Evolutionary conservation across 2,329 filamentous ascomycete species (phyloP), one percentile per base, ranked within the genome.

Genomic region (Aspergillus floridensis): DNA sequence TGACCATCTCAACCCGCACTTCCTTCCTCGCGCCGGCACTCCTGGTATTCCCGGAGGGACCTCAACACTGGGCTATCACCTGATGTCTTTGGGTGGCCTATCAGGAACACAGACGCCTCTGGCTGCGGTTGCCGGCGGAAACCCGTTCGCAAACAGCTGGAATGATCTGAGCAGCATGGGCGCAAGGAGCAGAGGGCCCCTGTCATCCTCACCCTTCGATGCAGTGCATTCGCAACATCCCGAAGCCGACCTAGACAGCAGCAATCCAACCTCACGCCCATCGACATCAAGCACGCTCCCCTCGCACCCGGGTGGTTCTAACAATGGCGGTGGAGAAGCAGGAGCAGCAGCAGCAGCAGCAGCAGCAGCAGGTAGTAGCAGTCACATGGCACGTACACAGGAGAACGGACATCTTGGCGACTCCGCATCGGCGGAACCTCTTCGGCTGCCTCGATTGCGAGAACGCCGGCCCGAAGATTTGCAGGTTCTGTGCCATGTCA

Each of bases 401-500:
- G 60, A 66, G 56, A 48, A 64, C n/a, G 65, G 67, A 35, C 60
- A 61, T 6, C 53, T 61, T 16, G 65, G 66, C 7, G 64, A 68
- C 46, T 63, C 65, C 24, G 60, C 61, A 26, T 51, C 59, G 14
- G 62, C 55, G 7, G 63, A 66, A 19, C 61, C 66, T 14, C 63
- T 68, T 11, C 69, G 69, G 21, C 78, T 81, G 22, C 80, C 79
- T 31, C 80, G 81, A 57, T 84, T 88, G 70, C 85, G 87, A 24
- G 91, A 96, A 72, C 88, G 87, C 4, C 85, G 88, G 26, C 84
- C 90, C 2, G 92, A 96, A 64, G 95, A 99, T 71, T 83, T 97
- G 56, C 95, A 99, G 74, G 90, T 96, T 52, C 90, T 98, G 5
- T 93, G 96, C 70, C 89, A 93, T 65, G 93, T 96, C 61, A 88